phyloP scores from a whole-genome alignment of 2,329 filamentous ascomycete species.

The Xylariaceae sp. region DNA sequence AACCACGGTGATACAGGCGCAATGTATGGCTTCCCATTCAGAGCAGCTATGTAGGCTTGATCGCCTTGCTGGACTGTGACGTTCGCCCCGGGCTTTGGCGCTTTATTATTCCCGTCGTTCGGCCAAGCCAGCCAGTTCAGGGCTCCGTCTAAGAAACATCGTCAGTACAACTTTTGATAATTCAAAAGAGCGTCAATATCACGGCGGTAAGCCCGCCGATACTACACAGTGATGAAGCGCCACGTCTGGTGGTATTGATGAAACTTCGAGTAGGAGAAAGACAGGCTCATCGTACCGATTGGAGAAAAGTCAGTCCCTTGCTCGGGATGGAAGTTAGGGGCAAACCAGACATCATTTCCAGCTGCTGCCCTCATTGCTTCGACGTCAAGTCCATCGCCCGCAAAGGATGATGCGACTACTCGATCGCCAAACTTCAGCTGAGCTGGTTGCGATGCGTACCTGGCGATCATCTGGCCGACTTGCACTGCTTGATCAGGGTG shows the following conservation, averaged over 20 bases:
- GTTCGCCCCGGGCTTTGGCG: constrained; percentile 36
- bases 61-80: constrained; percentile 36
- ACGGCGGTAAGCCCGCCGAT: not conserved
- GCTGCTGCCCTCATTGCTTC: constrained; percentile 36
- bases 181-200: not conserved
- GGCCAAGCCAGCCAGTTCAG: constrained; percentile 46
- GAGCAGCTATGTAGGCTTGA: constrained; percentile 12
- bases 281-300: constrained; percentile 2
- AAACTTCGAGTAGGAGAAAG: not conserved
- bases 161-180: not conserved
- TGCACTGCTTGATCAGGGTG: constrained; percentile 32
- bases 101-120: constrained; percentile 44
- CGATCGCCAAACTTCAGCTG: constrained; percentile 47
- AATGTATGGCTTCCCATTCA: constrained; percentile 36
- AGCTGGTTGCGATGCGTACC: constrained; percentile 31
- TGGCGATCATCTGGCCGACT: constrained; percentile 31
- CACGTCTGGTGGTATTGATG: not conserved
- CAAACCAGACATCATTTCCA: constrained; percentile 42
- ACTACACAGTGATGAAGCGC: not conserved
- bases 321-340: constrained; percentile 45
- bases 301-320: constrained; percentile 33
- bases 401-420: constrained; percentile 50
- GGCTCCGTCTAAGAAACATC: constrained; percentile 38
- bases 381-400: constrained; percentile 43
- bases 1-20: constrained; percentile 57